Base-by-base conservation (phyloP, 441 rosid species). In the Brassica hybrid region DNA sequence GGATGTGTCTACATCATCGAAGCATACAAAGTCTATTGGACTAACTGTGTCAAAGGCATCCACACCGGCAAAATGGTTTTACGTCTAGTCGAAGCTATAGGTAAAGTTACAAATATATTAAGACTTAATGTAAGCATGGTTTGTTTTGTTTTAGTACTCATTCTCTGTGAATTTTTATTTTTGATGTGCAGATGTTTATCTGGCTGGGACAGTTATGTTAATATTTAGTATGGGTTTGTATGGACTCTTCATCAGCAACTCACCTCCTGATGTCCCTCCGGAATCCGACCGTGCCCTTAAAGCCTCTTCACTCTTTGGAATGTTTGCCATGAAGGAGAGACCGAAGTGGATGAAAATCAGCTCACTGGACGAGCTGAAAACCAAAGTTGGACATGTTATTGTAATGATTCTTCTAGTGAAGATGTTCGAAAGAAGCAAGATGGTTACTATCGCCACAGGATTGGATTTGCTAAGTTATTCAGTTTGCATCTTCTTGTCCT, bases 311-410 rank as follows among this genome's bases (percentile, higher is more conserved):
- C 83, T 94, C 67, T 94, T 91, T 56, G 98, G 98, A 75, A 94
- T 94, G 98, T 94, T 94, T 79, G 87, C 94, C 64, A 74, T 90
- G 81, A 90, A 90, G 86, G 97, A 86, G 84, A 90, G 97, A 69
- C 98, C 97, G 1, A 92, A 92, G 67, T 92, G 98, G 97, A 94
- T 94, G 97, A 89, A 91, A 82, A 94, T 94, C 59, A 86, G 97
- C 83, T 92, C 95, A 8, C 84, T 91, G 0, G 97, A 92, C 69
- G 96, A 92, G 80, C 89, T 90, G 69, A 94, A 91, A 86, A 92
- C 98, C n/a, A 94, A 89, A 88, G 91, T 90, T 9, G 97, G 98
- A 25, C 98, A 94, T 81, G 96, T 92, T 19, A 94, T 94, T 30
- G 98, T 94, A 1, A 94, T 94, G 97, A 92, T 94, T 81, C 91